Percentiles rank a stretch among this genome's conserved stretches.
Evolutionary conservation across 352 stramenopile species (phyloP).

Genomic region (Globisporangium paroecandrum): DNA sequence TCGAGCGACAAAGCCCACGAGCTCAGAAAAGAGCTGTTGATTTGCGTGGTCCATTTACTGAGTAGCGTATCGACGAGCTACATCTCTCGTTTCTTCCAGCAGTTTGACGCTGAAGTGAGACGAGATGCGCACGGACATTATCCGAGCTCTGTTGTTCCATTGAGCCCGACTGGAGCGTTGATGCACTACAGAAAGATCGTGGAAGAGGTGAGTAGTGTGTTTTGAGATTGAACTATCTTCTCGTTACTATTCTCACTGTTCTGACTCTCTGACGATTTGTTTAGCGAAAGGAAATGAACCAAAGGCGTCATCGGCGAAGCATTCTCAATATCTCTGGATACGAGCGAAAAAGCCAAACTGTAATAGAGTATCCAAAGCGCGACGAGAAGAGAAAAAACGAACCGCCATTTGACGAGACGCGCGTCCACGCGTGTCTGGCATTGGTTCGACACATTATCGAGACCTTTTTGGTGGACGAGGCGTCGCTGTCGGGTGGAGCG

Average conservation of each 20-base stretch:
- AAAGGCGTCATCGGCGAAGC: conserved; percentile 8
- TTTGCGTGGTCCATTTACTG: conserved; percentile 61
- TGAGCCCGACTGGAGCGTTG: conserved; percentile 45
- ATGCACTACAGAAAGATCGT: conserved; percentile 48
- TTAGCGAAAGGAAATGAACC: conserved; percentile 11
- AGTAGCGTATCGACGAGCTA: conserved; percentile 48
- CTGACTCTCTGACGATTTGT: neutral
- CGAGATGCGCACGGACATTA: neutral
- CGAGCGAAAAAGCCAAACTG: neutral
- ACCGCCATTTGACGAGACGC: conserved; percentile 40
- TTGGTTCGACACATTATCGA: conserved; percentile 57
- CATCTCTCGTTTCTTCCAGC: conserved; percentile 42
- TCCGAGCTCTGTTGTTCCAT: conserved; percentile 4
- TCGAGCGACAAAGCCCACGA: conserved; percentile 19
- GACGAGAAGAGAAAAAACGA: neutral
- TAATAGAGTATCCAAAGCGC: neutral
- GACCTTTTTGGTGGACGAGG: conserved; percentile 43
- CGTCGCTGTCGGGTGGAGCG: neutral
- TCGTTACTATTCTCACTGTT: neutral
- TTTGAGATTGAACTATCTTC: neutral
- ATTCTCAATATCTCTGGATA: conserved; percentile 7
- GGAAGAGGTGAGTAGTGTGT: conserved; percentile 27
- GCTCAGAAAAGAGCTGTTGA: conserved; percentile 56
- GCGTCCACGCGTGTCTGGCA: conserved; percentile 51
- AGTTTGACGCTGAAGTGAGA: conserved; percentile 8